Conservation (phyloP, 306 rosid species). For the Elaeagnus macrophylla region DNA sequence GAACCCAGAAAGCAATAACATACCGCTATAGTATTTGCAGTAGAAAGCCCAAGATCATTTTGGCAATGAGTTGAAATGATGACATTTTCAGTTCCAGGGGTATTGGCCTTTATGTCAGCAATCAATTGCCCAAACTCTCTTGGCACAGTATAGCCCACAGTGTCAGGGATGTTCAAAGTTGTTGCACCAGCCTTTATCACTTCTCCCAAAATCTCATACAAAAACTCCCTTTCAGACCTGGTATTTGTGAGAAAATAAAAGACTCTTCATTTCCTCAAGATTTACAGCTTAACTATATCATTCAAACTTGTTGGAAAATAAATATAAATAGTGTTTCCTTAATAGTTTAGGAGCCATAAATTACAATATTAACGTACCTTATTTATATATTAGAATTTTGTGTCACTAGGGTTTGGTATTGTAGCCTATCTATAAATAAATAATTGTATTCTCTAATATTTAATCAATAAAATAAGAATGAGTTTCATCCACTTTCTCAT, state of each 20-base stretch:
- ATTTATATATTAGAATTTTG: too few species aligned
- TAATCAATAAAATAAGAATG: too few species aligned
- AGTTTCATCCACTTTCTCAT: too few species aligned
- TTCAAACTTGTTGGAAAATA: too few species aligned
- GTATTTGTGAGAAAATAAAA: conserved; percentile 9
- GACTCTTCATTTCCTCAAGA: background rate
- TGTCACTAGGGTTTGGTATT: too few species aligned
- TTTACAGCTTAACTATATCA: background rate
- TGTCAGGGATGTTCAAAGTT: conserved; percentile 91
- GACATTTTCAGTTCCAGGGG: conserved; percentile 79
- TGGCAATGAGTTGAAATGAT: conserved; percentile 96
- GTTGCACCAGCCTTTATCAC: conserved; percentile 96
- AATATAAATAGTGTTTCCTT: too few species aligned
- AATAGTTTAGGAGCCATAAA: too few species aligned
- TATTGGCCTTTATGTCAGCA: conserved; percentile 83
- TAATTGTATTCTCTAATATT: too few species aligned
- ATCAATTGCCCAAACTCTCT: conserved; percentile 64
- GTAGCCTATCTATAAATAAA: too few species aligned
- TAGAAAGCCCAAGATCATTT: conserved; percentile 92
- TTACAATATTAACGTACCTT: too few species aligned
- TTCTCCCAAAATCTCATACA: conserved; percentile 80
- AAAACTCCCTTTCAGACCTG: conserved; percentile 86
- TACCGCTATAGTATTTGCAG: conserved; percentile 88
- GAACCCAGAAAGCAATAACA: conserved; percentile 3
- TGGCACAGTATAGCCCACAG: conserved; percentile 74